Evolutionary conservation across 2,329 filamentous ascomycete genomes (phyloP).

Genomic region (Domatiomyces globalis): DNA sequence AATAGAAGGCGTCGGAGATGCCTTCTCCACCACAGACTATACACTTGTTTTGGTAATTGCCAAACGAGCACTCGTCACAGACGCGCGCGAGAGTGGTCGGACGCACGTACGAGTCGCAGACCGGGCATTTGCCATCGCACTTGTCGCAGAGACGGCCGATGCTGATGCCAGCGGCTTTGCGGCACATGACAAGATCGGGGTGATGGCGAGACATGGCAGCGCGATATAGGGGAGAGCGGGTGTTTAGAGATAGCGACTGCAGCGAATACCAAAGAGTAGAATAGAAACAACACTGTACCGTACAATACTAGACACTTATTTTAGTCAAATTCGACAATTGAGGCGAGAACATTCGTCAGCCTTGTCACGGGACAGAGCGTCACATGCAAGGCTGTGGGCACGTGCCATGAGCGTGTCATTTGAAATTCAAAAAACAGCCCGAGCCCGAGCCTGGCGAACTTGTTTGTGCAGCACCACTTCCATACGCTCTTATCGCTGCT

Average conservation of each 20-base stretch:
- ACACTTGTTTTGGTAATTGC: slow-evolving; percentile 99
- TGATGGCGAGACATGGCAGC: slow-evolving; percentile 78
- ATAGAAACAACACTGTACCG: not conserved
- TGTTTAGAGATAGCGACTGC: not conserved
- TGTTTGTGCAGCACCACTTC: too few relatives aligned
- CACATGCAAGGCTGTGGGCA: too few relatives aligned
- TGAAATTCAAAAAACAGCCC: too few relatives aligned
- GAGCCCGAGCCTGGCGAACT: too few relatives aligned
- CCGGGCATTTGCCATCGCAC: slow-evolving; percentile 97
- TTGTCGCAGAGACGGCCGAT: slow-evolving; percentile 99
- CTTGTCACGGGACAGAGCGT: too few relatives aligned
- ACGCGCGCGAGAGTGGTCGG: slow-evolving; percentile 95
- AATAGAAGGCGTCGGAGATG: slow-evolving; percentile 97
- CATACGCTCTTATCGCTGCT: not conserved
- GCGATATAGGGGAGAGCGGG: too few relatives aligned
- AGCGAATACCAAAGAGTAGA: not conserved
- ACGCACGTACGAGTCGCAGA: slow-evolving; percentile 97
- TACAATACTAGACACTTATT: too few relatives aligned
- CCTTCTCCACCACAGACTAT: slow-evolving; percentile 97
- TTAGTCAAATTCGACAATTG: too few relatives aligned
- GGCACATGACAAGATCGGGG: slow-evolving; percentile 98
- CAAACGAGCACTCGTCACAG: slow-evolving; percentile 98
- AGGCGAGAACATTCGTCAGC: too few relatives aligned
- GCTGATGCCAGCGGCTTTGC: slow-evolving; percentile 92
- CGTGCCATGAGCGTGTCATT: too few relatives aligned